Evolutionary conservation across 2,329 filamentous ascomycete genomes (phyloP), one percentile per base, ranked within the genome.

Genomic region (Alternaria sp.): DNA sequence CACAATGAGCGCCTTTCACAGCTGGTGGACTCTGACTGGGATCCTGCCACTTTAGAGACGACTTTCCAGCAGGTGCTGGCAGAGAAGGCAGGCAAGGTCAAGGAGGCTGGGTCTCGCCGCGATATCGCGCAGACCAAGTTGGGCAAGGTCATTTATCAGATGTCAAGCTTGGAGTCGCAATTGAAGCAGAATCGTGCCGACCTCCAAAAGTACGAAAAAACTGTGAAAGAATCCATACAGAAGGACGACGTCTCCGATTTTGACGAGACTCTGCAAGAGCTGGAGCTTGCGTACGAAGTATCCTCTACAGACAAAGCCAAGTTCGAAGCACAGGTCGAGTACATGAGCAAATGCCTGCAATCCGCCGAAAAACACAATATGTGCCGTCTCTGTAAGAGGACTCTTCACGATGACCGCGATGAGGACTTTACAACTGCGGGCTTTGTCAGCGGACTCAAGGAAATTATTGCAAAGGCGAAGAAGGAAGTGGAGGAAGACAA

Each of bases 331-430:
- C 84, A 94, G 66, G 87, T 89, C 51, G 86, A 90, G 14, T 96
- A 93, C 77, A 94, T 92, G 76, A 83, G 82, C 47, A 87, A 88
- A 55, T 93, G 91, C 73, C 83, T 93, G 55, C 85, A 88, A 37
- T 86, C 85, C 21, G 86, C 92, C 11, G 85, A 91, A 58, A 84
- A 88, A 33, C 87, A 91, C 58, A 91, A 93, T 70, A 87, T 87
- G 47, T 98, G 95, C 77, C 86, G 88, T 33, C 87, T 96, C 21
- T 98, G 95, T 75, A 86, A 88, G 46, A 88, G 93, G 57, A 79
- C 84, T 5, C 94, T 97, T 76, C 79, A 88, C 23, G 76, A 78
- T 59, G 76, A 85, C 74, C 83, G 83, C 69, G 85, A 81, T 30
- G 88, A 87, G 72, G 89, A 87, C 67, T 89, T 78, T 55, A 75